Conservation (phyloP, 106 monocot genomes). For the Posidonia australis region DNA sequence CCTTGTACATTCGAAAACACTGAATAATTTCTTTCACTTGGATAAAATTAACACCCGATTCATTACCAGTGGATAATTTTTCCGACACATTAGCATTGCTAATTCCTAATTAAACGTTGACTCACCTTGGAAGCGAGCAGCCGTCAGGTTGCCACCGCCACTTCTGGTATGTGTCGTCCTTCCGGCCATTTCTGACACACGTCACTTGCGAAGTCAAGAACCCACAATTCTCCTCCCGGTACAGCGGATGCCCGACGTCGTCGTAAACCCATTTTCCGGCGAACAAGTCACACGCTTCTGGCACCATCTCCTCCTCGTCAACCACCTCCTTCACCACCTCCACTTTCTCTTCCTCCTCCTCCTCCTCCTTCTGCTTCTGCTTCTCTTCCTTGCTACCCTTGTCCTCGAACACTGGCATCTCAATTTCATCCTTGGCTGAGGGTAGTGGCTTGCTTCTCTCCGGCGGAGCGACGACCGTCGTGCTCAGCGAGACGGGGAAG, state of each 20-base stretch:
- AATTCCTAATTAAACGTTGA: not conserved
- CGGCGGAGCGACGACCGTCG: not conserved
- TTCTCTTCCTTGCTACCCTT: no score
- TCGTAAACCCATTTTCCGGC: slow-evolving; percentile 72
- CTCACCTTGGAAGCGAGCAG: slow-evolving; percentile 58
- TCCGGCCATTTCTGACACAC: slow-evolving; percentile 77
- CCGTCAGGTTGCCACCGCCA: slow-evolving; percentile 86
- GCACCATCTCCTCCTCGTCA: not conserved
- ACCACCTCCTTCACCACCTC: not conserved
- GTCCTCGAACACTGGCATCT: no score
- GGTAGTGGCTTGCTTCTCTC: no score
- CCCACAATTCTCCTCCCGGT: slow-evolving; percentile 59
- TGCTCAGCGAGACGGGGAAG: no score
- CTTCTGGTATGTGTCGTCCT: slow-evolving; percentile 71
- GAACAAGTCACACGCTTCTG: slow-evolving; percentile 62
- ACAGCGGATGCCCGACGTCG: slow-evolving; percentile 48
- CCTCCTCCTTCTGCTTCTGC: no score
- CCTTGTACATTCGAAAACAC: no score
- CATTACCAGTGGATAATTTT: no score
- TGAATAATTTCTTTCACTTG: no score
- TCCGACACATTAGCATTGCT: no score
- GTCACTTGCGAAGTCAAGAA: slow-evolving; percentile 86
- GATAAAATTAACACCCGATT: no score
- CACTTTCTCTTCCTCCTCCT: no score
- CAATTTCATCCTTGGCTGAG: no score